A percentile compares a stretch with the other conserved stretches of the same genome.
Conservation (phyloP, 805 yeast genomes). For the Starmerella bacillaris region DNA sequence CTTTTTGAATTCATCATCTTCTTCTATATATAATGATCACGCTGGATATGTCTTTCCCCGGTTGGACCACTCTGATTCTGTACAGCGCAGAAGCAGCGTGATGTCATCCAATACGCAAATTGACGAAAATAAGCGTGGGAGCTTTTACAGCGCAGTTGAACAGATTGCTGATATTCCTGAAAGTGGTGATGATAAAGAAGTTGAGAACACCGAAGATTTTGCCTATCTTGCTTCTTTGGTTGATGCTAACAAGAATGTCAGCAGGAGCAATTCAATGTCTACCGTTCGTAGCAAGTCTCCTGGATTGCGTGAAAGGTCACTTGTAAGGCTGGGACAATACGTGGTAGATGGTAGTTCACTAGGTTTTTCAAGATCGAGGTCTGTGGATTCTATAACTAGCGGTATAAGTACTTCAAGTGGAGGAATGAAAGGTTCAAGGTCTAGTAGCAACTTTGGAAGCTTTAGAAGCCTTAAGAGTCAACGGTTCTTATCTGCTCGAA, state of each 20-base stretch:
- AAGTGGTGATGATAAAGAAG: background rate
- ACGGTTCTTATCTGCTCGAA: background rate
- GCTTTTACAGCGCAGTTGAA: background rate
- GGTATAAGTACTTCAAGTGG: background rate
- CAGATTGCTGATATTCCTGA: background rate
- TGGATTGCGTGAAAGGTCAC: slow-evolving; percentile 22
- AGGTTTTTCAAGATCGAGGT: background rate
- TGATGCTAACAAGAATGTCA: slow-evolving; percentile 15
- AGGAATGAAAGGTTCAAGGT: no score
- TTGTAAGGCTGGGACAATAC: slow-evolving; percentile 19
- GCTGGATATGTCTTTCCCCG: slow-evolving; percentile 17
- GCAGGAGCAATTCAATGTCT: slow-evolving; percentile 7
- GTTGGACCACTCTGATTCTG: slow-evolving; percentile 1
- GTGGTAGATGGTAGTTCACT: background rate
- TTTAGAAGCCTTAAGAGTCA: background rate
- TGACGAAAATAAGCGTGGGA: background rate
- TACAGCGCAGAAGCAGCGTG: background rate
- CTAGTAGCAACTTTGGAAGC: background rate
- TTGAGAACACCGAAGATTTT: slow-evolving; percentile 23
- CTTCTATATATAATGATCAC: slow-evolving; percentile 14
- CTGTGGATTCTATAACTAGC: background rate
- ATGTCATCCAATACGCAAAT: background rate
- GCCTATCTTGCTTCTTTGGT: slow-evolving; percentile 22
- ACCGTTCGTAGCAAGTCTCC: slow-evolving; percentile 13
- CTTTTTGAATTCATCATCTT: slow-evolving; percentile 13